These are phyloP conservation scores for Myriosclerotinia scirpicola DNA, from an alignment of 2,329 filamentous ascomycete genomes.

Conservation along the genomic window DNA sequence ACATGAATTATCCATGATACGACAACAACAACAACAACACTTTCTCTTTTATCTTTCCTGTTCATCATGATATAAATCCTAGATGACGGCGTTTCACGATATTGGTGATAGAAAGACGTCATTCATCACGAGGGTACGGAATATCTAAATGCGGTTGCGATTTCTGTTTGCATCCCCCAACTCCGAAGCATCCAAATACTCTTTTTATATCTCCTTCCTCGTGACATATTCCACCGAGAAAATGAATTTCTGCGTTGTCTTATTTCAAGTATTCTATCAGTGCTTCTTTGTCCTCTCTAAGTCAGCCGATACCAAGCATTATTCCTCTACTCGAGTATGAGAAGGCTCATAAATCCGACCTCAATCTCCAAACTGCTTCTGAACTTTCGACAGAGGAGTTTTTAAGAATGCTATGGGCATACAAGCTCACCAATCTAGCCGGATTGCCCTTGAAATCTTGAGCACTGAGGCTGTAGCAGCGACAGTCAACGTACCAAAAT, in stretches of 20 bases:
- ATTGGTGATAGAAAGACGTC: background rate
- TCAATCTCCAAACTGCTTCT: background rate
- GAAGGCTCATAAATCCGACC: background rate
- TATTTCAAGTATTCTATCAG: background rate
- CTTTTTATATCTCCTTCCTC: background rate
- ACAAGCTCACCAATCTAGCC: background rate
- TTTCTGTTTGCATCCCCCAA: conserved; percentile 3
- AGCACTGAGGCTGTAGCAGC: background rate
- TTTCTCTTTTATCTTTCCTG: too few species aligned
- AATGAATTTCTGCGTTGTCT: background rate
- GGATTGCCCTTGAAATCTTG: background rate
- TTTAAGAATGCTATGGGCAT: background rate
- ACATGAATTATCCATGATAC: background rate
- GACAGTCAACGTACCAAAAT: background rate
- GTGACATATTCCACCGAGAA: background rate
- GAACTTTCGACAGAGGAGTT: background rate
- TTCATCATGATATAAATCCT: background rate
- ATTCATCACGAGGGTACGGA: background rate
- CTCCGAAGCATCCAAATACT: background rate
- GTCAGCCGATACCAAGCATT: background rate
- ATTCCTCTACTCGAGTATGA: too few species aligned
- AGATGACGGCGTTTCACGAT: background rate
- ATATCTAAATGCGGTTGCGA: background rate
- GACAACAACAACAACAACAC: background rate
- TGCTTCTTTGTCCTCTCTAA: too few species aligned